phyloP scores from a whole-genome alignment of 2,329 filamentous ascomycete species.

The Ascochyta clinopodiicola region DNA sequence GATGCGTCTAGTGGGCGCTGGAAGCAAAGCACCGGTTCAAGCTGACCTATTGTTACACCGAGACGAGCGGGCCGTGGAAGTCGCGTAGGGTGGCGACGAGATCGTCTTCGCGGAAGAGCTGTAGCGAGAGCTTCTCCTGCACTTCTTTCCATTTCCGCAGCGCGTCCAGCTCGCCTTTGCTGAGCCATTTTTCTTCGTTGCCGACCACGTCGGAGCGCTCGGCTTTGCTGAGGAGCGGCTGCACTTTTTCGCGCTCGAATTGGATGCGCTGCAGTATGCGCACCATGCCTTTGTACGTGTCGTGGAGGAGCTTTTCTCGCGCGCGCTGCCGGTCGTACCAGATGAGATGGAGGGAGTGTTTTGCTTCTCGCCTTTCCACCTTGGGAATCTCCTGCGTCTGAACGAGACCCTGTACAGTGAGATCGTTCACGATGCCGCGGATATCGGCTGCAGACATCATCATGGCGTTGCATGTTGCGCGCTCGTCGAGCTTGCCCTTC shows the following conservation, averaged over 20 bases:
- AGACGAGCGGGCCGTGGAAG: slow-evolving; percentile 44
- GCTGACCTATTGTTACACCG: slow-evolving; percentile 19
- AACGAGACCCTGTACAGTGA: slow-evolving; percentile 85
- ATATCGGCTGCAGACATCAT: slow-evolving; percentile 87
- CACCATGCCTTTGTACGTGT: slow-evolving; percentile 88
- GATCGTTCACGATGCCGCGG: slow-evolving; percentile 80
- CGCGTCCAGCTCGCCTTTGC: slow-evolving; percentile 72
- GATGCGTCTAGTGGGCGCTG: too few species aligned
- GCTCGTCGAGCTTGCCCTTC: slow-evolving; percentile 95
- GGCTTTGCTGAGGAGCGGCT: slow-evolving; percentile 78
- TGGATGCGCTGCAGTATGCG: slow-evolving; percentile 81
- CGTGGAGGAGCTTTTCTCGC: slow-evolving; percentile 73
- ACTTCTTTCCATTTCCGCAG: slow-evolving; percentile 68
- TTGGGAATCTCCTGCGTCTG: slow-evolving; percentile 94
- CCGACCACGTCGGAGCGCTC: slow-evolving; percentile 86
- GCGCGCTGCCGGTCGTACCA: slow-evolving; percentile 83
- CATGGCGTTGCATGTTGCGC: slow-evolving; percentile 78
- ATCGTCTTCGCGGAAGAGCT: slow-evolving; percentile 83
- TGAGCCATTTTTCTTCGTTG: slow-evolving; percentile 80
- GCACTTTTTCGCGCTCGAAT: slow-evolving; percentile 74
- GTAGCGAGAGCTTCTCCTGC: slow-evolving; percentile 75
- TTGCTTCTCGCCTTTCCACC: slow-evolving; percentile 80
- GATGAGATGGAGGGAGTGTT: slow-evolving; percentile 88
- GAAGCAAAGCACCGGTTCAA: too few species aligned
- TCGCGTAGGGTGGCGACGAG: slow-evolving; percentile 84